Conservation (phyloP, 768 basidiomycete genomes). For the Mycena albidolilacea region DNA sequence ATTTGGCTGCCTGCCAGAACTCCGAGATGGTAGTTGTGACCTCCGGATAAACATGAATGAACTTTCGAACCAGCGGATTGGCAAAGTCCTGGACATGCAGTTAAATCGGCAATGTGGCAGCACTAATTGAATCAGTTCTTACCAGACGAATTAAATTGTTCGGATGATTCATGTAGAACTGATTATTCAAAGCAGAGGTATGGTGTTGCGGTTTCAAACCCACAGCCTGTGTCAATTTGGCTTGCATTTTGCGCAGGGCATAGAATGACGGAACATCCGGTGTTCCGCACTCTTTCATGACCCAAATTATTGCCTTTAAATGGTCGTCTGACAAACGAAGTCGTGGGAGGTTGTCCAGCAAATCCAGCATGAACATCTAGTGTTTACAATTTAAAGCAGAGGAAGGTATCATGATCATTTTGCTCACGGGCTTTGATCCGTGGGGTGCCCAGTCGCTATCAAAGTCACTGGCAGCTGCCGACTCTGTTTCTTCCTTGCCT, state of each 20-base stretch:
- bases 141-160: slow-evolving; percentile 36
- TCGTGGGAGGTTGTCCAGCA: too few species aligned
- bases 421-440: too few species aligned
- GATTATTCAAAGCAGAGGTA: slow-evolving; percentile 44
- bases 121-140: neutral
- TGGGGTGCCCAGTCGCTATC: too few species aligned
- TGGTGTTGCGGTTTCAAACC: slow-evolving; percentile 38
- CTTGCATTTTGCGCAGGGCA: slow-evolving; percentile 44
- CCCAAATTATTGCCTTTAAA: too few species aligned
- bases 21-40: slow-evolving; percentile 39
- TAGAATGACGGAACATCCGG: too few species aligned
- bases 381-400: too few species aligned
- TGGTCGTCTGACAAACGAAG: too few species aligned
- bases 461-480: too few species aligned
- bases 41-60: slow-evolving; percentile 26
- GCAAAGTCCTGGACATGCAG: slow-evolving; percentile 42
- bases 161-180: slow-evolving; percentile 48
- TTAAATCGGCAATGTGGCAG: neutral
- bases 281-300: too few species aligned
- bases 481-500: too few species aligned
- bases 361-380: too few species aligned
- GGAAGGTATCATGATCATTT: too few species aligned
- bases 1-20: slow-evolving; percentile 27
- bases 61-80: slow-evolving; percentile 37
- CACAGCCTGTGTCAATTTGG: slow-evolving; percentile 33